Conservation (phyloP, 306 rosid species). For the Vicia sativa region DNA sequence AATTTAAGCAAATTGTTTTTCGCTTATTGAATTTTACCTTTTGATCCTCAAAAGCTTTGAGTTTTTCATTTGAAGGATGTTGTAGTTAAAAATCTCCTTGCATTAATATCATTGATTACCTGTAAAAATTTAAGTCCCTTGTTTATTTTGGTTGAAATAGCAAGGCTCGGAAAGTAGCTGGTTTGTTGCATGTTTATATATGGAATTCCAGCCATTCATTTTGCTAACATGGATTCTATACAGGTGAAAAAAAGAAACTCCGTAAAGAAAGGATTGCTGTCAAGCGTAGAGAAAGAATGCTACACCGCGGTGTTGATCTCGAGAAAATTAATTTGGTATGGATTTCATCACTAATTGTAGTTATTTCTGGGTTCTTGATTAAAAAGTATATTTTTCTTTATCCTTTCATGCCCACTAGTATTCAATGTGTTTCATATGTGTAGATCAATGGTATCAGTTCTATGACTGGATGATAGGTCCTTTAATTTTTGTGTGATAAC, state of each 20-base stretch:
- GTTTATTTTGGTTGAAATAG: constrained; percentile 26
- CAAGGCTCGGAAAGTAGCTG: constrained; percentile 3
- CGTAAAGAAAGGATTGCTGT: constrained; percentile 69
- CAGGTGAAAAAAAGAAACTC: constrained; percentile 84
- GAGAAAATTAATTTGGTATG: constrained; percentile 71
- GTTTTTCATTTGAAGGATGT: constrained; percentile 22
- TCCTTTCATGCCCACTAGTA: background rate
- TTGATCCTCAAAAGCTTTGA: constrained; percentile 21
- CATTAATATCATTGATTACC: constrained; percentile 17
- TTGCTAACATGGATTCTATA: constrained; percentile 34
- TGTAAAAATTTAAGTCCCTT: background rate
- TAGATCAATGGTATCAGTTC: constrained; percentile 2
- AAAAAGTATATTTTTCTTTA: constrained; percentile 7
- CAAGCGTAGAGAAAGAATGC: constrained; percentile 81
- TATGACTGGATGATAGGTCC: background rate
- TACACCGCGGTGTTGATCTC: constrained; percentile 75
- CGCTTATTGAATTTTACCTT: constrained; percentile 33
- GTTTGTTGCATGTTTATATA: background rate
- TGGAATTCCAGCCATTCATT: constrained; percentile 15
- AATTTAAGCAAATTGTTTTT: constrained; percentile 5
- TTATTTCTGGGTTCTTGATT: background rate
- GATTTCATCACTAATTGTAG: constrained; percentile 14
- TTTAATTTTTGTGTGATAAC: background rate
- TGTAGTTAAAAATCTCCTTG: background rate
- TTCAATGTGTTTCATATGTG: background rate